These are phyloP conservation scores for Psilocybe azurescens DNA, from an alignment of 768 basidiomycete species.

Conservation along the genomic window DNA sequence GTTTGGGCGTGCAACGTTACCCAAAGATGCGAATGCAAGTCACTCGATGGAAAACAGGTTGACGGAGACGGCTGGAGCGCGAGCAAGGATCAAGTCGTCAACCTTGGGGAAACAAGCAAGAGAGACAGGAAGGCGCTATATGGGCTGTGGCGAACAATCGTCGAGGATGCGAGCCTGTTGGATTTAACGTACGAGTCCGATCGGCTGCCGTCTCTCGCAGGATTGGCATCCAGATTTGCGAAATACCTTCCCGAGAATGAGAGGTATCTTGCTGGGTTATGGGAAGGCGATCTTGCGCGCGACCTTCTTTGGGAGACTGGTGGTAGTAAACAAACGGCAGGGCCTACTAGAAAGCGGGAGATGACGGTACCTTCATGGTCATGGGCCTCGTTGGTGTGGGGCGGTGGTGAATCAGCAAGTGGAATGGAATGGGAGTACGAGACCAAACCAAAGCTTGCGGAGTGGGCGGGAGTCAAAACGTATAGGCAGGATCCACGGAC, in stretches of 20 bases:
- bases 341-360: conserved; percentile 10
- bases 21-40: conserved; percentile 20
- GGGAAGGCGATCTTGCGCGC: conserved; percentile 20
- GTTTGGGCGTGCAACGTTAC: conserved; percentile 18
- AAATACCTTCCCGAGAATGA: conserved; percentile 16
- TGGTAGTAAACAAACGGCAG: conserved; percentile 6
- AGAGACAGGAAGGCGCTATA: conserved; percentile 9
- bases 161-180: conserved; percentile 17
- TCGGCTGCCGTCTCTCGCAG: conserved; percentile 18
- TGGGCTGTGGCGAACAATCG: conserved; percentile 21
- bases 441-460: conserved; percentile 21
- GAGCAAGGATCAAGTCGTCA: conserved; percentile 16
- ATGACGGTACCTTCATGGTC: conserved; percentile 18
- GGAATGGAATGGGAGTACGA: conserved; percentile 21
- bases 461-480: conserved; percentile 15
- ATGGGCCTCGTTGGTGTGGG: conserved; percentile 19
- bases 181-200: conserved; percentile 22
- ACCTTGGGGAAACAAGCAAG: not conserved
- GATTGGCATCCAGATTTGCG: conserved; percentile 19
- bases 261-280: conserved; percentile 20
- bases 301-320: conserved; percentile 21
- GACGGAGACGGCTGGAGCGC: conserved; percentile 22
- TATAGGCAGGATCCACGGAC: conserved; percentile 19
- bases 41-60: conserved; percentile 13
- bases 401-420: conserved; percentile 9